Evolutionary conservation across 345 rosid genomes (phyloP), one percentile per base, ranked within the genome.

Genomic region (Bretschneidera sinensis): DNA sequence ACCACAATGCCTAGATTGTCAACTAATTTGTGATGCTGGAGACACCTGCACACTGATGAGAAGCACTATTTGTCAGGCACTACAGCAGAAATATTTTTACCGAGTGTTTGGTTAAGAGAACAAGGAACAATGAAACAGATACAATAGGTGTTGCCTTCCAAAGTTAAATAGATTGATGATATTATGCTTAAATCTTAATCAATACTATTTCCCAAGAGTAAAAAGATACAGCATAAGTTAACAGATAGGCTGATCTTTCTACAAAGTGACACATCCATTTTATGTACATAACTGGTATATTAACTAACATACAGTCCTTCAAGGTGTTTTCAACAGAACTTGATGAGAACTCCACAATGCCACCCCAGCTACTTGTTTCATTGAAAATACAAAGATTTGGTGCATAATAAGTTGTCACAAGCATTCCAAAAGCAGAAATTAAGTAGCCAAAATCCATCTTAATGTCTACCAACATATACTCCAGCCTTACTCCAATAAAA

Each of bases 1-100:
- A 84, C 77, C 34, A 87, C 70, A 64, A 83, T 90, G 67, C 97
- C 92, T 59, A 90, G 96, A 76, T 90, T 88, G 76, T 94, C 99
- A 19, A 78, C 92, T 54, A 90, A 71, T 68, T 90, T 90, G 79
- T 90, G 99, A 82, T 90, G 83, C 74, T 13, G 72, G 23, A 84
- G 85, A 74, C 99, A 87, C 51, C 97, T 74, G 77, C 99, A 74
- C 99, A 88, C 97, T 88, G 79, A 79, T 25, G 66, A 76, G 60
- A 67, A 69, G 22, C 43, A 64, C 17, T 17, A 16, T 22, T 25
- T 60, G 65, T 60, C 55, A 20, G 63, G 69, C 54, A 65, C 58
- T 57, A 55, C 33, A 65, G 50, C 48, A 55, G 31, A 22, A 43
- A 31, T 18, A 31, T 17, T 43, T 62, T 61, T n/a, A n/a, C n/a